Evolutionary conservation across 2,329 filamentous ascomycete species (phyloP), one percentile per base, ranked within the genome.

Genomic region (Paraphoma chrysanthemicola): DNA sequence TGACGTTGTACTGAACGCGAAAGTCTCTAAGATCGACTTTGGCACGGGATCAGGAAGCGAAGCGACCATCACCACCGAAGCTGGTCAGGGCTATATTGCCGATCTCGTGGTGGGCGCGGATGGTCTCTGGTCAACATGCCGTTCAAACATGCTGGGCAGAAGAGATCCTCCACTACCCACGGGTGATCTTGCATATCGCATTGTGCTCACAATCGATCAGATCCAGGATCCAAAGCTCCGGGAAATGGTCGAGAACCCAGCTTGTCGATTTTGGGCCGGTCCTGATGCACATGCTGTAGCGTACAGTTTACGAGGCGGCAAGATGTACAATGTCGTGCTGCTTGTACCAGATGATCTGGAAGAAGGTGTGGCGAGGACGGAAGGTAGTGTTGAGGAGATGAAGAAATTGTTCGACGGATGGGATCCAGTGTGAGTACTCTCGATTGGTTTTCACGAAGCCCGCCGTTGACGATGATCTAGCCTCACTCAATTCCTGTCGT

Each of bases 301-400:
- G 0, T 91, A 90, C 70, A 85, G 85, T 0, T 68, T 91, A 48
- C 80, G 86, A 1, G 81, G 77, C 0, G 86, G 87, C 0, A 76
- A 77, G 0, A 82, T 88, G 78, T 88, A 85, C 61, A 91, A 91
- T 54, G 81, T 91, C 5, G 88, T 90, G 0, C 75, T 91, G 1
- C 75, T 90, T 1, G 83, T 85, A 9, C 88, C 89, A 0, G 88
- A 91, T 66, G 82, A 88, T 60, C 70, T 90, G 0, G 85, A 86
- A 0, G 72, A 78, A 1, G 80, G 81, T 1, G 82, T 87, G 1
- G 79, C 81, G 10, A 81, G 82, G 31, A 77, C 81, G 50, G 63
- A 79, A 1, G 88, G 85, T 1, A 83, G 82, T 6, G 63, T 87
- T 0, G 82, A 85, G 11, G 86, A 90, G 73, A 88, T 90, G 85